Evolutionary conservation across 495 filamentous ascomycete species (phyloP), one percentile per base, ranked within the genome.

Genomic region (Aspergillus homomorphus): DNA sequence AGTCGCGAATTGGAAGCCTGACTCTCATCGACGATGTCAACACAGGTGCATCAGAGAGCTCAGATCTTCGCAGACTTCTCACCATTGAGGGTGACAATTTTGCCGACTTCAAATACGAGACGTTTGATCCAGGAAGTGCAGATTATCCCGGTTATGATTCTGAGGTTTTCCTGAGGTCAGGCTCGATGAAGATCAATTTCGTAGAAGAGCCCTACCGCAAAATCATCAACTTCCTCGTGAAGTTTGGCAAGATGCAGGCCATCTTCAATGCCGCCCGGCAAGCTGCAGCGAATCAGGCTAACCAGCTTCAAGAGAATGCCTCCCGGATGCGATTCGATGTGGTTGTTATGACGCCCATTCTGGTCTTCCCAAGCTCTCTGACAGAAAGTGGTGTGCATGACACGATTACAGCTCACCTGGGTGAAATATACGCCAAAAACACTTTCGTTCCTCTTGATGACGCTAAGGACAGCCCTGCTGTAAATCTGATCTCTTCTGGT

Each of bases 221-320:
- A 74, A 98, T 98, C 59, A 90, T 98, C 73, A 89, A 96, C 66
- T 98, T 98, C 73, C 78, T 92, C 26, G 90, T 98, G 65, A 98
- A 98, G 63, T 98, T 98, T 66, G 94, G 94, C 57, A 96, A 96
- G 74, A 98, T 98, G 94, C 94, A 98, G 72, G 92, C 94, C 21
- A 92, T 98, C 49, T 98, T 96, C 80, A 98, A 98, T 69, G 93
- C 94, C 19, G 94, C 94, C 20, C 85, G 95, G 22, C 90, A 92
- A 71, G 94, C 94, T 52, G 94, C 94, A n/a, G 89, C 92, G 22
- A 92, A 89, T 58, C 92, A 96, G 70, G 94, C 94, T 7, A 95
- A 83, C 51, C 90, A 97, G 69, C 80, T 98, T 12, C 93, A 97
- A 65, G 87, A 97, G 63, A 91, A 85, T 68, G 89, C 89, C 4